Conservation (phyloP, 441 rosid genomes). For the Erysimum cheiri region DNA sequence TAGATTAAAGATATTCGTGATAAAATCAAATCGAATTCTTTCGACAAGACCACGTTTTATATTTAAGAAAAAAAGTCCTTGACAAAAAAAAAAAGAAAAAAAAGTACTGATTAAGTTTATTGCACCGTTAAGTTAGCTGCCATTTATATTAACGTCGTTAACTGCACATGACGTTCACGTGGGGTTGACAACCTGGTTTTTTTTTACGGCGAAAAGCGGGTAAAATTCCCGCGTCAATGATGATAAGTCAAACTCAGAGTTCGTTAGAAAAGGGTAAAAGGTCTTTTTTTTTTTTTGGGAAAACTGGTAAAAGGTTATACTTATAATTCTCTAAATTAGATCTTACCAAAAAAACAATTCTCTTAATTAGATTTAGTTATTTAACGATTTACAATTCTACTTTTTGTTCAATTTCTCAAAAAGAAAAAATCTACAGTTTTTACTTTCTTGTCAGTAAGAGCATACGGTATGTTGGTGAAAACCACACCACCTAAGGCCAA, state of each 20-base stretch:
- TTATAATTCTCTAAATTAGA: no score
- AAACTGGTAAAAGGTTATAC: no score
- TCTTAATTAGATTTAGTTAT: no score
- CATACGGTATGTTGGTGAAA: not conserved
- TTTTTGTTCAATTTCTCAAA: no score
- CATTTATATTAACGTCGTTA: slow-evolving; percentile 26
- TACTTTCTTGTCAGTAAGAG: not conserved
- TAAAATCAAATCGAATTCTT: not conserved
- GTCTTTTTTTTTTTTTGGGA: no score
- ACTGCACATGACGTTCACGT: slow-evolving; percentile 30
- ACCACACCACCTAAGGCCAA: slow-evolving; percentile 9
- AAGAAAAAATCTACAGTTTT: not conserved
- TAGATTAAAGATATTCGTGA: not conserved
- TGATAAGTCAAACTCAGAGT: slow-evolving; percentile 33
- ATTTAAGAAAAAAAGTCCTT: not conserved
- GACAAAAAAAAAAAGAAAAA: no score
- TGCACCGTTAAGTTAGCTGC: slow-evolving; percentile 39
- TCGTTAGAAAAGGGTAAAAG: no score
- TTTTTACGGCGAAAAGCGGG: slow-evolving; percentile 3
- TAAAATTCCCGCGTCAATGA: slow-evolving; percentile 9
- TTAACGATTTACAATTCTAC: no score
- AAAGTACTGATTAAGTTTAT: slow-evolving; percentile 9
- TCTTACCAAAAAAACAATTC: no score
- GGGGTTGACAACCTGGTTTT: slow-evolving; percentile 22
- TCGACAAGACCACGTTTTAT: slow-evolving; percentile 19